Evolutionary conservation across 305 asterid genomes (phyloP).

Genomic region (Fraxinus sp.): DNA sequence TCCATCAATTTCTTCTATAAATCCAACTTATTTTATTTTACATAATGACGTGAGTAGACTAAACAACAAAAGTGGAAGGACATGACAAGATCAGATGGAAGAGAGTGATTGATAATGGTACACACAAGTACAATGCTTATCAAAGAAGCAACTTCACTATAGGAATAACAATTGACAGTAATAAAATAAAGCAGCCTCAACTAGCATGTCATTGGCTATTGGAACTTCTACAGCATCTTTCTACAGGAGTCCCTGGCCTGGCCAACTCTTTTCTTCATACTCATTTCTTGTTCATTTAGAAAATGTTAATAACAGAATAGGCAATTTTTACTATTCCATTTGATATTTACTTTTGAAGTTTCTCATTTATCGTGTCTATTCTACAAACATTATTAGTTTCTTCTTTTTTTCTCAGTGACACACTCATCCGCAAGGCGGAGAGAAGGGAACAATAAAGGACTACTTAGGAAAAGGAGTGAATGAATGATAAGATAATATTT

Average conservation of each 20-base stretch:
- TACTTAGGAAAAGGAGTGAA: not conserved
- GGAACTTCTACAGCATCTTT: not conserved
- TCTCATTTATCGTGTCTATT: not conserved
- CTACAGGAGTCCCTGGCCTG: not conserved
- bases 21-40: not conserved
- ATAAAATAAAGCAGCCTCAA: constrained; percentile 7
- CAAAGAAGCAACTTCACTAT: not conserved
- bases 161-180: constrained; percentile 4
- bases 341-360: constrained; percentile 15
- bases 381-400: not conserved
- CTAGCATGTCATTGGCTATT: not conserved
- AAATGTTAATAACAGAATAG: not conserved
- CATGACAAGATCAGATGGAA: not conserved
- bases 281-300: constrained; percentile 4
- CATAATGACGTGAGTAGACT: not conserved
- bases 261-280: constrained; percentile 6
- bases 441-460: constrained; percentile 2
- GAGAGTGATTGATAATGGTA: constrained; percentile 11
- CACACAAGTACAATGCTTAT: constrained; percentile 12
- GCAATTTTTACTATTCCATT: not conserved
- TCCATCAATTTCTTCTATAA: not conserved
- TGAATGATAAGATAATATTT: constrained; percentile 13
- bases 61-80: constrained; percentile 7
- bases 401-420: not conserved
- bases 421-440: constrained; percentile 7